Evolutionary conservation across 768 basidiomycete species (phyloP), one percentile per base, ranked within the genome.

Genomic region (Trametes cinnabarina): DNA sequence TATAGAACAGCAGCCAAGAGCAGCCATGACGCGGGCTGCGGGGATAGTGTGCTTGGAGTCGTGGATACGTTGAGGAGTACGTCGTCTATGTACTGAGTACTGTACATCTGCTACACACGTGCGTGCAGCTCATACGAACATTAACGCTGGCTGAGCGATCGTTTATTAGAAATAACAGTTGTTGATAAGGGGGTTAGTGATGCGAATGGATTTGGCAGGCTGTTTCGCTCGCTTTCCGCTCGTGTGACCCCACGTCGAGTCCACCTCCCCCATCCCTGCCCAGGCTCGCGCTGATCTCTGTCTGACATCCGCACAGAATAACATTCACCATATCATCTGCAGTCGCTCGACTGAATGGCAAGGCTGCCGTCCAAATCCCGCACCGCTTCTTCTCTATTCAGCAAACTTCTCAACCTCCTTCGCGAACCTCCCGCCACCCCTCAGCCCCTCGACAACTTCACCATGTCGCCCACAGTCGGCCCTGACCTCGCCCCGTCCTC

Each of bases 401-500:
- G 52, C 53, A 63, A 59, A 51, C 50, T 65, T 60, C 53, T 62
- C 32, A 22, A 52, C 54, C 28, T 32, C 48, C 59, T 63, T 57
- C 60, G 60, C 54, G 52, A 58, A 64, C 52, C 53, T 44, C 43
- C 44, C 35, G 50, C 57, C 57, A 34, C 58, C 14, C 50, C 57
- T 47, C 51, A 37, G 15, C 25, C 51, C 51, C 47, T 32, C 30
- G 30, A 19, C 40, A 52, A 56, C 49, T 52, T 22, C 39, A 39
- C 50, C 52, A 65, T 65, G 64, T 51, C 65, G 10, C 62, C 65
- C 40, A 65, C 65, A 14, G 12, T 65, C 42, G 62, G 62, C 43
- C 65, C 65, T 51, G 63, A 62, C 19, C 48, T 62, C 22, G 44
- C 55, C 11, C 51, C 64, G 20, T 14, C 60, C 22, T 39, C 65